These are phyloP conservation scores for Xylaria sp. DNA, from an alignment of 2,329 filamentous ascomycete species.

Conservation along the genomic window DNA sequence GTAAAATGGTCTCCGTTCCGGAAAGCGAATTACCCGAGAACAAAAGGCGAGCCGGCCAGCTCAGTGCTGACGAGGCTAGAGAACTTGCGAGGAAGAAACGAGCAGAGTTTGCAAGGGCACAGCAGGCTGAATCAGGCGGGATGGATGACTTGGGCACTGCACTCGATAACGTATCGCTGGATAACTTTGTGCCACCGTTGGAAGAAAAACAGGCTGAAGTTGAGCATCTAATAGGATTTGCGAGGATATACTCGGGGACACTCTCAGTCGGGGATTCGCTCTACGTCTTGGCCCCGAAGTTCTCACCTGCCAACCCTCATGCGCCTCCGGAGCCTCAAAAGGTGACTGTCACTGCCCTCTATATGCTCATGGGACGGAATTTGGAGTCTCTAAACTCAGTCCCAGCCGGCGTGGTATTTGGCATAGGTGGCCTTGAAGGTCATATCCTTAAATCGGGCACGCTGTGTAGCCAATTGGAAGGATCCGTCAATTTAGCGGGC, in stretches of 20 bases:
- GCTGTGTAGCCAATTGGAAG: constrained; percentile 86
- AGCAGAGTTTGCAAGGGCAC: constrained; percentile 84
- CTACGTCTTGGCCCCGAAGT: constrained; percentile 93
- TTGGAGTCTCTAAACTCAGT: constrained; percentile 85
- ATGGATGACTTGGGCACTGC: constrained; percentile 68
- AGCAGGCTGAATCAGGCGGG: constrained; percentile 67
- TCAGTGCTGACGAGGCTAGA: constrained; percentile 89
- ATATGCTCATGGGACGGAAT: constrained; percentile 94
- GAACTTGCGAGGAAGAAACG: constrained; percentile 89
- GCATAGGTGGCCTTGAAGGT: constrained; percentile 90
- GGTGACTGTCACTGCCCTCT: constrained; percentile 86
- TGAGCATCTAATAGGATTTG: constrained; percentile 94
- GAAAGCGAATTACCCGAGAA: constrained; percentile 93
- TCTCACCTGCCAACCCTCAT: constrained; percentile 81
- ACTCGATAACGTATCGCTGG: constrained; percentile 69
- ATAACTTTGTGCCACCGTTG: constrained; percentile 60
- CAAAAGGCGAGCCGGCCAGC: constrained; percentile 74
- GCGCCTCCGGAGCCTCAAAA: constrained; percentile 79
- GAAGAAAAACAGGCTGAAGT: constrained; percentile 73
- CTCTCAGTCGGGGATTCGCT: constrained; percentile 89
- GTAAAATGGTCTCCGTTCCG: constrained; percentile 96
- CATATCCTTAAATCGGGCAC: constrained; percentile 97
- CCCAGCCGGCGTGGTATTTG: constrained; percentile 93
- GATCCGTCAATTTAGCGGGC: constrained; percentile 89
- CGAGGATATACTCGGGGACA: constrained; percentile 90